Evolutionary conservation across 495 filamentous ascomycete species (phyloP).

Genomic region (Pseudotulostoma volvatum): DNA sequence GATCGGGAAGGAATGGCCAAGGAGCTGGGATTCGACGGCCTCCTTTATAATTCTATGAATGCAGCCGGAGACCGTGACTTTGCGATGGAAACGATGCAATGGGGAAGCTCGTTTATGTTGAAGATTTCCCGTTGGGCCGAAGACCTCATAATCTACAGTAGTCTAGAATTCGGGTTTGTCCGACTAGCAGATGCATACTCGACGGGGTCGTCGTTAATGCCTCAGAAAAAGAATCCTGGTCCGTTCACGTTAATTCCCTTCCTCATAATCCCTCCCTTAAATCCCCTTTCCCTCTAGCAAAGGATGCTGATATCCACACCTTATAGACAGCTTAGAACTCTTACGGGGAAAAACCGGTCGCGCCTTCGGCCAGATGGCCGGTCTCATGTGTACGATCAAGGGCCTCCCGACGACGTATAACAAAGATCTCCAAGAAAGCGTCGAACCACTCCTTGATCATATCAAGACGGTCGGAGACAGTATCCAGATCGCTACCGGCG

Average conservation of each 20-base stretch:
- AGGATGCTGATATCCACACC: too few relatives aligned
- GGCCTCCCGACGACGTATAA: slow-evolving; percentile 84
- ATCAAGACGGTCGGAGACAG: slow-evolving; percentile 77
- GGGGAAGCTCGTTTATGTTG: slow-evolving; percentile 68
- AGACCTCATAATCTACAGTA: slow-evolving; percentile 80
- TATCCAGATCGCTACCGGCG: slow-evolving; percentile 72
- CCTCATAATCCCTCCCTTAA: too few relatives aligned
- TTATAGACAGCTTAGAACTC: slow-evolving; percentile 78
- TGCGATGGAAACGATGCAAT: slow-evolving; percentile 80
- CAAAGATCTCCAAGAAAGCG: slow-evolving; percentile 84
- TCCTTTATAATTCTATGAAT: slow-evolving; percentile 72
- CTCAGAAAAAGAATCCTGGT: slow-evolving; percentile 63
- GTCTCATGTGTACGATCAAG: slow-evolving; percentile 78
- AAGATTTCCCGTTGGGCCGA: slow-evolving; percentile 80
- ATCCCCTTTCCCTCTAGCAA: slow-evolving; percentile 18
- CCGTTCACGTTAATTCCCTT: too few relatives aligned
- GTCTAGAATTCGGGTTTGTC: slow-evolving; percentile 69
- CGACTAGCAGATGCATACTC: slow-evolving; percentile 72
- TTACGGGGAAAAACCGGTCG: slow-evolving; percentile 76
- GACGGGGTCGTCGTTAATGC: slow-evolving; percentile 77
- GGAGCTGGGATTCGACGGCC: slow-evolving; percentile 73
- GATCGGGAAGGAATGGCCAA: slow-evolving; percentile 77
- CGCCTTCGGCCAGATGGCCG: slow-evolving; percentile 76
- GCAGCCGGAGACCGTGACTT: slow-evolving; percentile 81
- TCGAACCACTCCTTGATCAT: slow-evolving; percentile 76